Conservation (phyloP, 768 basidiomycete species). For the Pulveroboletus sp. region DNA sequence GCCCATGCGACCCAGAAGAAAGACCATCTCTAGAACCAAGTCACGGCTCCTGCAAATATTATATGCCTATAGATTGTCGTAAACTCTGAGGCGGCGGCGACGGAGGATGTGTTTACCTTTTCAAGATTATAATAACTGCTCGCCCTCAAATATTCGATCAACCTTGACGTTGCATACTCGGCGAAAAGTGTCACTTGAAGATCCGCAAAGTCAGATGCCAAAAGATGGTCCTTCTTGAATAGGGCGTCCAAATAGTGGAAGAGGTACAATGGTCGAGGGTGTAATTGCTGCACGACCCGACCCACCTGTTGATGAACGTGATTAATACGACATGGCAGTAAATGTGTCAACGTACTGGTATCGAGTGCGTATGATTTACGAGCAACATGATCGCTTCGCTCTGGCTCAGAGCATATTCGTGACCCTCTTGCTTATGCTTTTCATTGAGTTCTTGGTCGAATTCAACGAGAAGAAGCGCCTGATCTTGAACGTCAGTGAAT, state of each 20-base stretch:
- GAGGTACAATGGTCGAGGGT: constrained; percentile 71
- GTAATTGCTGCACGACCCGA: constrained; percentile 86
- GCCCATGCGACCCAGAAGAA: constrained; percentile 95
- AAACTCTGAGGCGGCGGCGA: background rate
- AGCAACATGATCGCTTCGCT: constrained; percentile 84
- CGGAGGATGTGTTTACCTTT: constrained; percentile 41
- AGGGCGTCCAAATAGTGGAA: constrained; percentile 93
- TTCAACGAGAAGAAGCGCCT: constrained; percentile 87
- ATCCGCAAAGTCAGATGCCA: constrained; percentile 81
- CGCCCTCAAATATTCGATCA: constrained; percentile 90
- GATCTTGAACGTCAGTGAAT: constrained; percentile 93
- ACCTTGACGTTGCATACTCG: constrained; percentile 70
- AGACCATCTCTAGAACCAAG: constrained; percentile 95
- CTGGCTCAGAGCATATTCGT: constrained; percentile 39
- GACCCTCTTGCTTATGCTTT: constrained; percentile 45
- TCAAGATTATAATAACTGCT: constrained; percentile 92
- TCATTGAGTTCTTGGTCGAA: constrained; percentile 88
- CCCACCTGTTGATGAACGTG: constrained; percentile 54
- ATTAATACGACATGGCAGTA: background rate
- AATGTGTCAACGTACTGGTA: constrained; percentile 61
- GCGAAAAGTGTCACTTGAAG: constrained; percentile 90
- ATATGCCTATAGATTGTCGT: constrained; percentile 62
- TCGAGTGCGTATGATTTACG: constrained; percentile 93
- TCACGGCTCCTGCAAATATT: constrained; percentile 80
- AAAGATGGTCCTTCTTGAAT: constrained; percentile 80